phyloP scores from a whole-genome alignment of 495 filamentous ascomycete genomes.

The Cercophora sp. region DNA sequence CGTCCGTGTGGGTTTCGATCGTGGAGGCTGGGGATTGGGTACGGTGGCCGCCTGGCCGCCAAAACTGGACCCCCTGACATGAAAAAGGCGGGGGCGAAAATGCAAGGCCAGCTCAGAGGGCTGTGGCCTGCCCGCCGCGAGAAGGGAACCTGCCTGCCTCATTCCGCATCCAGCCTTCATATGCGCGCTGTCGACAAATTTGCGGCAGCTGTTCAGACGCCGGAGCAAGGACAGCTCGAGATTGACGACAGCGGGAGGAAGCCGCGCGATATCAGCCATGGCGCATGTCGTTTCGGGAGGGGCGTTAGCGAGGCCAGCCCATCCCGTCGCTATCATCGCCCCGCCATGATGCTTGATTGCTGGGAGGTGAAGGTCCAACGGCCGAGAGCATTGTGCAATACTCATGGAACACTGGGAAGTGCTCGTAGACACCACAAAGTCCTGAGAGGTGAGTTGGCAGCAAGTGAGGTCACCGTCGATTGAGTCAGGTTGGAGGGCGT shows the following conservation, averaged over 20 bases:
- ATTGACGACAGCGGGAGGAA: neutral
- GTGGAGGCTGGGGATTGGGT: constrained; percentile 32
- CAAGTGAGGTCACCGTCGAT: no score
- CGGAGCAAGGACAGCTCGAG: constrained; percentile 1
- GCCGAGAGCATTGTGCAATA: no score
- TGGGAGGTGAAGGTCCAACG: no score
- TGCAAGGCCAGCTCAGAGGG: constrained; percentile 36
- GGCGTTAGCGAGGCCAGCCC: neutral
- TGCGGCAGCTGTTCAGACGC: no score
- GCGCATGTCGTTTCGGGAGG: constrained; percentile 19
- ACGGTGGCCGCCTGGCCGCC: constrained; percentile 11
- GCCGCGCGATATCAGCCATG: neutral
- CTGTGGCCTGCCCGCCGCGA: constrained; percentile 16
- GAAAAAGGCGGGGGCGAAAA: constrained; percentile 25
- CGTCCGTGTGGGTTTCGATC: constrained; percentile 25
- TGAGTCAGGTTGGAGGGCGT: neutral
- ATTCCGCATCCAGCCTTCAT: no score
- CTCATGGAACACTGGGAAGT: no score
- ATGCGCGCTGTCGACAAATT: neutral
- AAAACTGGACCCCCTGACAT: constrained; percentile 19
- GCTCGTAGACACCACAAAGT: no score
- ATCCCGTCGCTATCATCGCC: neutral
- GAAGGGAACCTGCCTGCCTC: no score
- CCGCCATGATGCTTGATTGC: no score
- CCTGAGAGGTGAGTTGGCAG: neutral